phyloP scores from a whole-genome alignment of 1,139 yeast genomes.

The Magnusiomyces fungicola region DNA sequence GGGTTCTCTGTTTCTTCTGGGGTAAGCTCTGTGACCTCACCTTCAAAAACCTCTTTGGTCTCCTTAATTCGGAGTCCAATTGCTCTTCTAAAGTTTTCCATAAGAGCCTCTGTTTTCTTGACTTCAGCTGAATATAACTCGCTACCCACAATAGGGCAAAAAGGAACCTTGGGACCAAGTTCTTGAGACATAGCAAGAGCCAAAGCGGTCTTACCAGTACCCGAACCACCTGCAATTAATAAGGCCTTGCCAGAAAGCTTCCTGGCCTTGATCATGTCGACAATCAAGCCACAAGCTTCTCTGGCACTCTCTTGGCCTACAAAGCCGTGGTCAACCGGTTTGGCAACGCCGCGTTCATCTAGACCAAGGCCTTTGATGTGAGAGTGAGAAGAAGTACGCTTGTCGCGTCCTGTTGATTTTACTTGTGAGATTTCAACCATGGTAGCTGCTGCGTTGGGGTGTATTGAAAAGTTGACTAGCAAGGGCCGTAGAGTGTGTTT shows the following conservation, averaged over 20 bases:
- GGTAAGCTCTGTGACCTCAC: constrained; percentile 92
- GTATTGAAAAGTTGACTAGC: no score
- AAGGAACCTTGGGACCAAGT: constrained; percentile 96
- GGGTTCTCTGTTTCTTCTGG: constrained; percentile 98
- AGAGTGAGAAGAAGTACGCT: constrained; percentile 93
- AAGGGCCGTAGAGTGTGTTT: no score
- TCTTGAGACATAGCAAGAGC: constrained; percentile 96
- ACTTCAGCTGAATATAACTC: constrained; percentile 96
- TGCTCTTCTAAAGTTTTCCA: constrained; percentile 97
- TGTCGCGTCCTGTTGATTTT: constrained; percentile 52
- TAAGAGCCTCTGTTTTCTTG: constrained; percentile 90
- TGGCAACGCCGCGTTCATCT: constrained; percentile 84
- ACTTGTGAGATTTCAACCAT: constrained; percentile 88
- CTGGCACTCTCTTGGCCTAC: constrained; percentile 93
- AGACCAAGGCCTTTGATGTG: constrained; percentile 94
- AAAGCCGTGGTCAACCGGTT: constrained; percentile 84
- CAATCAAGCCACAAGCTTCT: constrained; percentile 95
- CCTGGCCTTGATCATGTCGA: constrained; percentile 85
- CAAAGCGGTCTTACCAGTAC: constrained; percentile 95
- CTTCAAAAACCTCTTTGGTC: constrained; percentile 96
- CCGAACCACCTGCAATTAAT: constrained; percentile 93
- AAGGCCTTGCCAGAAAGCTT: constrained; percentile 97
- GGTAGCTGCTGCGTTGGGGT: background rate
- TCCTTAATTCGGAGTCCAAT: constrained; percentile 94
- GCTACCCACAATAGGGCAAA: constrained; percentile 94